These are phyloP conservation scores for Candolleomyces efflorescens DNA, from an alignment of 768 basidiomycete genomes.

Conservation along the genomic window DNA sequence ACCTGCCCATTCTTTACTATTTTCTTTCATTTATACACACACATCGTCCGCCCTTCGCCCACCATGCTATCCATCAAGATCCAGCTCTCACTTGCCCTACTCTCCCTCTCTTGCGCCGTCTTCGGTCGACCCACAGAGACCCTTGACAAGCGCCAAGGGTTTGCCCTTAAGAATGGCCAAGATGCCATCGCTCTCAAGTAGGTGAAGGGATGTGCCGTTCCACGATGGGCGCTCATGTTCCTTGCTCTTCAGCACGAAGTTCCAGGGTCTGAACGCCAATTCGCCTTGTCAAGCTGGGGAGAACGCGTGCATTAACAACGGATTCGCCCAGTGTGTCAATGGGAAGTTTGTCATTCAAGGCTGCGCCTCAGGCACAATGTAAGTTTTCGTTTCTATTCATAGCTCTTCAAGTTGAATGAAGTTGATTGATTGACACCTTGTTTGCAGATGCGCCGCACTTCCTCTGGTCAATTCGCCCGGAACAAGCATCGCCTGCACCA, in stretches of 20 bases:
- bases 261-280: conserved; percentile 27
- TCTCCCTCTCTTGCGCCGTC: conserved; percentile 26
- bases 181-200: conserved; percentile 40
- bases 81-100: conserved; percentile 32
- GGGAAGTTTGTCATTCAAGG: conserved; percentile 37
- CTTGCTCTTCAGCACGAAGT: conserved; percentile 23
- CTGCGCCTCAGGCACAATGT: conserved; percentile 35
- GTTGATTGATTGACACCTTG: neutral
- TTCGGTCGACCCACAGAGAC: conserved; percentile 30
- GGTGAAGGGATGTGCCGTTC: conserved; percentile 9
- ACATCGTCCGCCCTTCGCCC: conserved; percentile 1
- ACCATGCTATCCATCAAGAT: conserved; percentile 25
- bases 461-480: conserved; percentile 48
- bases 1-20: conserved; percentile 9
- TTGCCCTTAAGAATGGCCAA: conserved; percentile 35
- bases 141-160: conserved; percentile 23
- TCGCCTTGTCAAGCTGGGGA: conserved; percentile 35
- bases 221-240: neutral
- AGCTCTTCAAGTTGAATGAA: neutral
- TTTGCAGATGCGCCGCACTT: conserved; percentile 42
- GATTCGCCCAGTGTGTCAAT: conserved; percentile 54
- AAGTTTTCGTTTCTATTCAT: conserved; percentile 10
- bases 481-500: conserved; percentile 49
- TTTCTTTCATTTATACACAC: conserved; percentile 11
- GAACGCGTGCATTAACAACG: conserved; percentile 43